These are phyloP conservation scores for Solanum ahanhuiri DNA, from an alignment of 257 asterid species.

Conservation along the genomic window DNA sequence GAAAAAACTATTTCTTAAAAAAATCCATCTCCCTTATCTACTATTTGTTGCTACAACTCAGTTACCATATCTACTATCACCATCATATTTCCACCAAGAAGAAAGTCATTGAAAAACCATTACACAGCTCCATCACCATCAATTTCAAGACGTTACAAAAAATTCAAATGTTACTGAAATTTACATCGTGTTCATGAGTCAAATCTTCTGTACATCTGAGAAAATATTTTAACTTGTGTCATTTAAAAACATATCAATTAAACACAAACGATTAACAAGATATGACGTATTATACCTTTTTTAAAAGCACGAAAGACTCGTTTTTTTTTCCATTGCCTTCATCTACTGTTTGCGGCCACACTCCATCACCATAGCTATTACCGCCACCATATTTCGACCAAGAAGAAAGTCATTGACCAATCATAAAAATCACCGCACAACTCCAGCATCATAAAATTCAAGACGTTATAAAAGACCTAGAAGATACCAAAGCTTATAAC, in stretches of 20 bases:
- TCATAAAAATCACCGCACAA: background rate
- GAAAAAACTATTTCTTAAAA: background rate
- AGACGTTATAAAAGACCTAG: background rate
- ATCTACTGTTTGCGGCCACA: background rate
- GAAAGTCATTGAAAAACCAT: background rate
- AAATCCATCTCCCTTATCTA: background rate
- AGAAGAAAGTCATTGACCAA: no score
- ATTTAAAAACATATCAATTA: background rate
- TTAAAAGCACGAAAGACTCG: rapidly evolving
- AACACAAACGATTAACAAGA: background rate
- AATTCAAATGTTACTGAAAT: rapidly evolving
- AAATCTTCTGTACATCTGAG: background rate
- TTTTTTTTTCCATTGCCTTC: background rate
- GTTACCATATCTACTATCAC: background rate
- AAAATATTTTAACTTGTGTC: rapidly evolving
- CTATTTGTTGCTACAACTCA: background rate
- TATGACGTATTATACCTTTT: no score
- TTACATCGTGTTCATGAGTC: background rate
- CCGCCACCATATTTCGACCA: background rate
- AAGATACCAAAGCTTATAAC: rapidly evolving
- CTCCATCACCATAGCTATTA: background rate
- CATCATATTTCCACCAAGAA: background rate
- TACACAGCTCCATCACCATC: background rate
- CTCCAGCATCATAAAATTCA: rapidly evolving
- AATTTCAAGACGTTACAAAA: background rate